Evolutionary conservation across 2,329 filamentous ascomycete species (phyloP), one percentile per base, ranked within the genome.

Genomic region (Diaporthe vexans): DNA sequence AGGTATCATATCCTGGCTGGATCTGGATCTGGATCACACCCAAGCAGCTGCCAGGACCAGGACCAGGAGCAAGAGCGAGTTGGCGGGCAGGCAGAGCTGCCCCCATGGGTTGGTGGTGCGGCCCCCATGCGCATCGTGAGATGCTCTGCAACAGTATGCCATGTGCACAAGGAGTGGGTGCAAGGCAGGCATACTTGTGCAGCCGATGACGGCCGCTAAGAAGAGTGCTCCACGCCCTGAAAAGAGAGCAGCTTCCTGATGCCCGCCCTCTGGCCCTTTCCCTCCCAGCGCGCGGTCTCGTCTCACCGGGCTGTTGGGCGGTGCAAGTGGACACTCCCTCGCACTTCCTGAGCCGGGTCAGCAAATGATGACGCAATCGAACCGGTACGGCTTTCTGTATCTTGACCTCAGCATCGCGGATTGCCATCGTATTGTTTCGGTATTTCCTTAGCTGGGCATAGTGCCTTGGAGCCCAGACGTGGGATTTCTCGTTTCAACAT

Each of bases 121-220:
- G 24, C 26, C 24, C 29, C 43, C 61, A 51, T 52, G 63, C 63
- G n/a, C 21, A 67, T 67, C 63, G 63, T 37, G 29, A 67, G 29
- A 67, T 67, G 46, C 52, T 26, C 21, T 52, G 46, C 63, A 67
- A 33, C 63, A 52, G 29, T 52, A 11, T 52, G 21, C 63, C 52
- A 65, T 65, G 24, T 43, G 46, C 40, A 5, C 15, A 65, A 26
- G 13, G 40, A 26, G 40, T 37, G 21, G 26, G 26, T 48, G 19
- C 19, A n/a, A 43, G 4, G 40, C 59, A 65, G 40, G 40, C 63
- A 68, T 35, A 37, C 46, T 35, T 68, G 40, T 40, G 63, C 63
- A 54, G 63, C 63, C 63, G 63, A 68, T 68, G 46, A 54, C 63
- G 63, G 63, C 63, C 48, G 63, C 63, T 68, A 68, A 68, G 7